A percentile compares a stretch with the other conserved stretches of the same genome.
Conservation (phyloP, 345 rosid genomes). For the Lagerstroemia speciosa region DNA sequence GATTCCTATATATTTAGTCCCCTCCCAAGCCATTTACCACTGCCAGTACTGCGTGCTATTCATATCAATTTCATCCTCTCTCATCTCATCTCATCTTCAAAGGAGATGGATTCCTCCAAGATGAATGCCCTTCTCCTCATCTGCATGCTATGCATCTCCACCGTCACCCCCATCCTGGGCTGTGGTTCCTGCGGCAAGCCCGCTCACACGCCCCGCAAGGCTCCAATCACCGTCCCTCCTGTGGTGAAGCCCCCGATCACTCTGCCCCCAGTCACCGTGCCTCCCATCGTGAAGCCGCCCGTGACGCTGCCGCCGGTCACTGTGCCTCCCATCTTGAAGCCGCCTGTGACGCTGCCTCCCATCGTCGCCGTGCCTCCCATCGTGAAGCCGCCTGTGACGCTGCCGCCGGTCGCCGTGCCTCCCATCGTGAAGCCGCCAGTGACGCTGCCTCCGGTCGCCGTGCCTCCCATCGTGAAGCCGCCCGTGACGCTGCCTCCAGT, state of each 20-base stretch:
- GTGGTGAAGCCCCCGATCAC: slow-evolving; percentile 8
- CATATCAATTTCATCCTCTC: background rate
- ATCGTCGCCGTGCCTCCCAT: slow-evolving; percentile 24
- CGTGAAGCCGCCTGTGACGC: slow-evolving; percentile 7
- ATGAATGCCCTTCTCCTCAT: slow-evolving; percentile 43
- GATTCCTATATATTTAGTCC: background rate
- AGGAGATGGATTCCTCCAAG: slow-evolving; percentile 44
- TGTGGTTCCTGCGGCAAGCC: slow-evolving; percentile 53
- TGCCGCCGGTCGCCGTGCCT: slow-evolving; percentile 21
- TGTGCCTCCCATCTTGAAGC: slow-evolving; percentile 18
- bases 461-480: slow-evolving; percentile 16
- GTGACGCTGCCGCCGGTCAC: slow-evolving; percentile 7
- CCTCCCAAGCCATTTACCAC: slow-evolving; percentile 12
- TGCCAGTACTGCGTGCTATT: background rate
- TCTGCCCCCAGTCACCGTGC: slow-evolving; percentile 20
- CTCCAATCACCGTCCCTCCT: slow-evolving; percentile 24
- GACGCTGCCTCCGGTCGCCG: slow-evolving; percentile 17
- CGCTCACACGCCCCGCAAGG: slow-evolving; percentile 21
- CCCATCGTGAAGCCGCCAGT: slow-evolving; percentile 12
- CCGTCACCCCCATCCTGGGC: slow-evolving; percentile 39
- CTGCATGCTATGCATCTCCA: slow-evolving; percentile 48
- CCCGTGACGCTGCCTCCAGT: slow-evolving; percentile 9
- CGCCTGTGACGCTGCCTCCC: slow-evolving; percentile 20
- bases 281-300: slow-evolving; percentile 11
- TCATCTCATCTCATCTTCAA: background rate